Evolutionary conservation across 768 basidiomycete species (phyloP), one percentile per base, ranked within the genome.

Genomic region (Mycena belliarum): DNA sequence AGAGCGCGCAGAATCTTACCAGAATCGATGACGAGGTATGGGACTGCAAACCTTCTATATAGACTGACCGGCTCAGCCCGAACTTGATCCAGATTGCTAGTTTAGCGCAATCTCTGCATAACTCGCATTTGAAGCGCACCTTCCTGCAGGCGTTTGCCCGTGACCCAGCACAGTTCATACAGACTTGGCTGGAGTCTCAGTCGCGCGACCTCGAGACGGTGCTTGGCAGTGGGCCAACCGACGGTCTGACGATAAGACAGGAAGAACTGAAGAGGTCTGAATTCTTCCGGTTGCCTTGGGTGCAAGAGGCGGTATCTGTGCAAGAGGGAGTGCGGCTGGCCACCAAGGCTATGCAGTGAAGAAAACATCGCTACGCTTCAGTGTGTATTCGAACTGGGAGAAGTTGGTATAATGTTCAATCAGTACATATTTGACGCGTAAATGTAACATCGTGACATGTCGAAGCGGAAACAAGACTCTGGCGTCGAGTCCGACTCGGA

Each of bases 281-380:
- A 69, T 90, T 94, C 74, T 98, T 97, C 81, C 79, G 82, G 60
- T 72, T 96, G 68, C 91, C 93, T 5, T 98, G 95, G 95, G 93
- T 97, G 14, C 88, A 90, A 64, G 85, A 86, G 77, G 58, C 58
- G 5, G 58, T 59, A 1, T 42, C 58, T 45, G 52, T 59, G 24
- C 58, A 59, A 48, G 58, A 59, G 18, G 58, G 58, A 44, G 41
- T 54, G 26, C 58, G 58, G 28, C 18, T 59, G 42, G 58, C 58
- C 21, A 59, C 32, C 24, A 59, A 59, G 38, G 58, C 58, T 2
- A 59, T 52, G 4, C 58, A 53, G 26, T 33, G 57, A 1, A 47
- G 41, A 58, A 38, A n/a, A n/a, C 20, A 18, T 16, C 20, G 7
- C 18, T 38, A 38, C 3, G 4, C 4, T 32, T 32, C 6, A 6